Conservation (phyloP, 192 early-diverging fungal genomes). For the Funneliformis geosporum region DNA sequence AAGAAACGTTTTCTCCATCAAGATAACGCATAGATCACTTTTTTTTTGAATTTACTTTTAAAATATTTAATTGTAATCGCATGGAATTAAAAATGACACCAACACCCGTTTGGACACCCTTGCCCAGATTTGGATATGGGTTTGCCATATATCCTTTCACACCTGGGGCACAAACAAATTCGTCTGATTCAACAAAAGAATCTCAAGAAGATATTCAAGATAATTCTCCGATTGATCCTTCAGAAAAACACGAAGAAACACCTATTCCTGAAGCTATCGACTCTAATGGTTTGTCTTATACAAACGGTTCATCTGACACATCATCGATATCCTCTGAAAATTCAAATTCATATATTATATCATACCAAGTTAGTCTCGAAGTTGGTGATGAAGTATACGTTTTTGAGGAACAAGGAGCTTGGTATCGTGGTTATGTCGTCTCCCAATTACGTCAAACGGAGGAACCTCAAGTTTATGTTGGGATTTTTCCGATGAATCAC, state of each 20-base stretch:
- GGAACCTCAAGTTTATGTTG: constrained; percentile 47
- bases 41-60: not conserved
- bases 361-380: constrained; percentile 39
- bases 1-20: not conserved
- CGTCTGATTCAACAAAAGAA: constrained; percentile 24
- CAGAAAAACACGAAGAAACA: not conserved
- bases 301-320: constrained; percentile 22
- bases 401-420: constrained; percentile 56
- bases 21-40: not conserved
- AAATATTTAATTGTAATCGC: not conserved
- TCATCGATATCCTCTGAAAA: constrained; percentile 24
- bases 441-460: constrained; percentile 42
- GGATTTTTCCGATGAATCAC: constrained; percentile 57
- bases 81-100: not conserved
- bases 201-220: not conserved
- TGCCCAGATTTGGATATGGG: constrained; percentile 50
- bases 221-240: not conserved
- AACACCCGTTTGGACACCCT: constrained; percentile 38
- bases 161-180: constrained; percentile 30
- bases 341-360: not conserved
- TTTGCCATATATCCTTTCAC: constrained; percentile 48
- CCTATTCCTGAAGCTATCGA: not conserved
- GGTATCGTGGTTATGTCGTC: constrained; percentile 66
- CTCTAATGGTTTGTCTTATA: not conserved
- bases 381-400: constrained; percentile 62